A percentile compares a stretch with the other conserved stretches of the same genome.
These are phyloP conservation scores for Juglanconis sp. DNA, from an alignment of 2,329 filamentous ascomycete species.

Conservation along the genomic window DNA sequence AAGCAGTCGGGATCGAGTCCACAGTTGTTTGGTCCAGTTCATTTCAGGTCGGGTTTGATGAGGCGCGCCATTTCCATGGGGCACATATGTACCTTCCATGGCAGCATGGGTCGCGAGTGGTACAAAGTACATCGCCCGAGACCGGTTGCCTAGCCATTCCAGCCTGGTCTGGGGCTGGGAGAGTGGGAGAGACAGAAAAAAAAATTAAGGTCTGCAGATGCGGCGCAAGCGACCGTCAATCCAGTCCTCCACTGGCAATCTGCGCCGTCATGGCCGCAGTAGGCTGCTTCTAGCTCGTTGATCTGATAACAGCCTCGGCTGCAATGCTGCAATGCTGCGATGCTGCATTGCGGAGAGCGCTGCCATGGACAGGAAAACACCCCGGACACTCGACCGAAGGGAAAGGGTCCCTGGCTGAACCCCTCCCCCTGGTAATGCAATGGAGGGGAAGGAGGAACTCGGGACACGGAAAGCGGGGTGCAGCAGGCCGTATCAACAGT, in stretches of 20 bases:
- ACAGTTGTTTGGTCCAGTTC: neutral
- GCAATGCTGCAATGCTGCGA: neutral
- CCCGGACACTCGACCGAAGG: neutral
- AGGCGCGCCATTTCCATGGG: neutral
- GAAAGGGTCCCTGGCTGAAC: neutral
- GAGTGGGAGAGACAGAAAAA: neutral
- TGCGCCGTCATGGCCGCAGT: neutral
- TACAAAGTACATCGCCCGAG: neutral
- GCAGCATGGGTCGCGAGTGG: neutral
- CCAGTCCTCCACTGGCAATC: neutral
- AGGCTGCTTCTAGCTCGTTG: neutral
- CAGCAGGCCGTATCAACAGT: neutral
- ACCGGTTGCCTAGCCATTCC: neutral
- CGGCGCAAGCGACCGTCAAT: neutral
- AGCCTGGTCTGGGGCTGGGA: neutral
- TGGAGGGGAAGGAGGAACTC: neutral
- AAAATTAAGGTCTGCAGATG: neutral
- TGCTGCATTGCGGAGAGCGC: neutral
- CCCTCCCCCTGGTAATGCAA: neutral
- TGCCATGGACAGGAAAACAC: neutral
- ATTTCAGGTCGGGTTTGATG: neutral
- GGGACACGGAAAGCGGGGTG: slow-evolving; percentile 5
- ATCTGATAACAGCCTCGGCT: neutral
- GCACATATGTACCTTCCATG: neutral
- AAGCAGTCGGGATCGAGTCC: neutral